Conservation (phyloP, 1,284 basidiomycete genomes). For the Sporisorium iseilematis-ciliati region DNA sequence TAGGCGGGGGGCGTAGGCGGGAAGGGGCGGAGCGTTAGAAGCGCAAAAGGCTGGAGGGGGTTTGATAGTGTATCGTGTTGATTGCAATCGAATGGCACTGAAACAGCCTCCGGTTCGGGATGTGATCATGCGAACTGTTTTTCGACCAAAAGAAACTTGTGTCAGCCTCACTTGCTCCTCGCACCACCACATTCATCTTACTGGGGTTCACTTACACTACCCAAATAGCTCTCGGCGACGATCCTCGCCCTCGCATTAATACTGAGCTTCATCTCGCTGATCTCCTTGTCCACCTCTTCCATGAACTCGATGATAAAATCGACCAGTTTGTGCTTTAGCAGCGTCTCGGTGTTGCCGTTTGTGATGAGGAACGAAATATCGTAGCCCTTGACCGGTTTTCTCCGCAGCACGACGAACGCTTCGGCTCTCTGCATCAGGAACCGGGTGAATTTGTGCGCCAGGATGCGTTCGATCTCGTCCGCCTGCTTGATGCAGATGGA, state of each 20-base stretch:
- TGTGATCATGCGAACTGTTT: slow-evolving; percentile 4
- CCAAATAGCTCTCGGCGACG: slow-evolving; percentile 80
- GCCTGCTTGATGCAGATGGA: slow-evolving; percentile 99
- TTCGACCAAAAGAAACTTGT: background rate
- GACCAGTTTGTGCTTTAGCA: slow-evolving; percentile 99
- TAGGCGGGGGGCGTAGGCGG: too few relatives aligned
- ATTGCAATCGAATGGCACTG: too few relatives aligned
- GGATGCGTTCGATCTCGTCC: slow-evolving; percentile 96
- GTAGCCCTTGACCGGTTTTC: slow-evolving; percentile 88
- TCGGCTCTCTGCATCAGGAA: slow-evolving; percentile 99
- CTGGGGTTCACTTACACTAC: slow-evolving; percentile 45
- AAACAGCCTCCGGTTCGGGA: too few relatives aligned
- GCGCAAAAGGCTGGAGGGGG: too few relatives aligned
- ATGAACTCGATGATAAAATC: slow-evolving; percentile 99
- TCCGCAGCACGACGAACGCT: slow-evolving; percentile 92
- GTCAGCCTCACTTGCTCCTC: background rate
- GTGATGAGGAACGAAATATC: slow-evolving; percentile 99
- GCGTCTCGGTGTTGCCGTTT: slow-evolving; percentile 93
- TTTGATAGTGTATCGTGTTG: too few relatives aligned
- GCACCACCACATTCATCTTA: background rate
- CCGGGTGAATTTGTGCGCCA: slow-evolving; percentile 98
- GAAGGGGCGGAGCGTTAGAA: too few relatives aligned
- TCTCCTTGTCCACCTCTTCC: slow-evolving; percentile 95
- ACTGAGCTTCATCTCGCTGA: slow-evolving; percentile 79
- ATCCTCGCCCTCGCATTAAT: slow-evolving; percentile 96